Evolutionary conservation across 192 early-diverging fungal species (phyloP).

Genomic region (Umbelopsis sp.): DNA sequence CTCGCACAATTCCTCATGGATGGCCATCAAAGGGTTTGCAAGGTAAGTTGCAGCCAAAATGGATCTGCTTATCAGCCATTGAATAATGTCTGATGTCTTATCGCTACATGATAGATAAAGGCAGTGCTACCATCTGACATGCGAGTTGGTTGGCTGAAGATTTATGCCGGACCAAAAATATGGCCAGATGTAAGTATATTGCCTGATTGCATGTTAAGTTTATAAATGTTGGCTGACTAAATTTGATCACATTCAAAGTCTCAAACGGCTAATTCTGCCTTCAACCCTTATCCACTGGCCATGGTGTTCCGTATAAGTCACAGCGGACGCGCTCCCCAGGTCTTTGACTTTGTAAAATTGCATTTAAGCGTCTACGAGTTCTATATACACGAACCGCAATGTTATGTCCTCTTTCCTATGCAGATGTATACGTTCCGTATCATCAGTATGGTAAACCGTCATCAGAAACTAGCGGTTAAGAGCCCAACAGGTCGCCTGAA

Average conservation of each 20-base stretch:
- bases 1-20: conserved; percentile 32
- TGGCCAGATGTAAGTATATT: conserved; percentile 13
- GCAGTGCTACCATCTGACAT: conserved; percentile 46
- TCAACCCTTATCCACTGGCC: conserved; percentile 42
- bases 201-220: background rate
- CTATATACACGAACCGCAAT: conserved; percentile 52
- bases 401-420: conserved; percentile 45
- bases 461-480: conserved; percentile 42
- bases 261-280: conserved; percentile 15
- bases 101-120: conserved; percentile 35
- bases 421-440: conserved; percentile 52
- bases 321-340: conserved; percentile 27
- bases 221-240: background rate
- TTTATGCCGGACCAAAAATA: conserved; percentile 44
- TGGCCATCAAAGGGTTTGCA: conserved; percentile 39
- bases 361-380: conserved; percentile 48
- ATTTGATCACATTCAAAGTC: conserved; percentile 24
- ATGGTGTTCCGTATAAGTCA: conserved; percentile 42
- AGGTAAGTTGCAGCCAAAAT: background rate
- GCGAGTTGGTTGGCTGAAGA: conserved; percentile 44
- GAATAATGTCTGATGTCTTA: background rate
- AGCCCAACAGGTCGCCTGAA: conserved; percentile 37
- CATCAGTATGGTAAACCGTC: conserved; percentile 32
- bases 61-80: background rate
- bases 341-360: conserved; percentile 48